A percentile compares a stretch with the other conserved stretches of the same genome.
These are phyloP conservation scores for Barnettozyma salicaria DNA, from an alignment of 805 yeast species.

Conservation along the genomic window DNA sequence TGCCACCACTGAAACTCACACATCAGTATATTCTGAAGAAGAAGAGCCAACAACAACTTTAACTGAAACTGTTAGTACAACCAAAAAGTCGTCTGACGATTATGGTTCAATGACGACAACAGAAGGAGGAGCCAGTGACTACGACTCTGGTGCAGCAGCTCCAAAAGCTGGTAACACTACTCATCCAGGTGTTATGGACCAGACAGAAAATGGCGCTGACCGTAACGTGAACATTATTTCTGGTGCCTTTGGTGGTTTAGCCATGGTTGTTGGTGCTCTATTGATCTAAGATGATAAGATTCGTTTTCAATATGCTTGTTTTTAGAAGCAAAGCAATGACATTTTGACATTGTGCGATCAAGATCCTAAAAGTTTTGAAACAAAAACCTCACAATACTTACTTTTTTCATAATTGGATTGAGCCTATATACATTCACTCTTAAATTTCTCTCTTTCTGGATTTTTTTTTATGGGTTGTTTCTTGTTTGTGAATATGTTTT, in stretches of 20 bases:
- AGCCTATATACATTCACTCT: too few relatives aligned
- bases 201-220: conserved; percentile 10
- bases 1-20: conserved; percentile 27
- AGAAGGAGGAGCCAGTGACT: too few relatives aligned
- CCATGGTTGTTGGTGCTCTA: conserved; percentile 11
- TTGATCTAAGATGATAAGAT: conserved; percentile 8
- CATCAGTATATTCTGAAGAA: conserved; percentile 27
- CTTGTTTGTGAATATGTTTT: too few relatives aligned
- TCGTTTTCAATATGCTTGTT: not conserved
- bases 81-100: too few relatives aligned
- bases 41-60: conserved; percentile 3
- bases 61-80: conserved; percentile 21
- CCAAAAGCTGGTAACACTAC: conserved; percentile 10
- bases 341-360: too few relatives aligned
- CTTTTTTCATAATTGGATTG: too few relatives aligned
- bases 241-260: conserved; percentile 7
- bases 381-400: too few relatives aligned
- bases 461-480: too few relatives aligned
- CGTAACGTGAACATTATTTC: not conserved
- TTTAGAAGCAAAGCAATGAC: not conserved
- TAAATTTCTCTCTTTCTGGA: too few relatives aligned
- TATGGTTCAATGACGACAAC: too few relatives aligned
- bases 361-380: too few relatives aligned
- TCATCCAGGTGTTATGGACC: conserved; percentile 34
- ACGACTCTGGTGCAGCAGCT: conserved; percentile 16